phyloP scores from a whole-genome alignment of 257 asterid species.

The Nicotiana undulata region DNA sequence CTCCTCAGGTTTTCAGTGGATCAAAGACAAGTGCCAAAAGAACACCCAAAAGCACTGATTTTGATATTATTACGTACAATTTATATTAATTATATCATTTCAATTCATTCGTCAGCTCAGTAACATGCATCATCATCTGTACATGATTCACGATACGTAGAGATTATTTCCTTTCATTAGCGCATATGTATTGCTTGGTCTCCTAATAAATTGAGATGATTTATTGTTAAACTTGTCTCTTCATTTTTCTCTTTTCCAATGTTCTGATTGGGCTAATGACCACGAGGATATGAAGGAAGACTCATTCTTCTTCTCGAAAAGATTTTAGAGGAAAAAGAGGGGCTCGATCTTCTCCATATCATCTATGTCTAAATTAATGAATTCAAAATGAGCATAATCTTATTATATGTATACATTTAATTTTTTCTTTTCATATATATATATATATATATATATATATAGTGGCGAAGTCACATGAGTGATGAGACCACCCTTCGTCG shows the following conservation, averaged over 20 bases:
- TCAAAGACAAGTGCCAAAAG: conserved; percentile 65
- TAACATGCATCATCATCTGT: neutral
- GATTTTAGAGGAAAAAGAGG: too few species aligned
- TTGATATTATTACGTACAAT: neutral
- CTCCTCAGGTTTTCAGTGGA: conserved; percentile 55
- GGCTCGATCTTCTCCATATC: neutral
- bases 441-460: too few species aligned
- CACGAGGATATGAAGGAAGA: neutral
- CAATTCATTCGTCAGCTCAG: neutral
- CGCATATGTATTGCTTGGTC: neutral
- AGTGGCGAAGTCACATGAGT: too few species aligned
- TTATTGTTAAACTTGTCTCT: neutral
- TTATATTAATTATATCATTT: neutral
- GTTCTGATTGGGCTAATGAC: neutral
- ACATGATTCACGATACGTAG: neutral
- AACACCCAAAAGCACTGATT: conserved; percentile 15
- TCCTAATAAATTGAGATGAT: conserved; percentile 1
- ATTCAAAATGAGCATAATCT: too few species aligned
- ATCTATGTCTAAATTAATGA: too few species aligned
- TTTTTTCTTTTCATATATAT: neutral
- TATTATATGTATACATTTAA: neutral
- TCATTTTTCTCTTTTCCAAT: neutral
- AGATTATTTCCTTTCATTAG: neutral
- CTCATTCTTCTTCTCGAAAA: neutral
- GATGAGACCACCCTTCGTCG: too few species aligned